Evolutionary conservation across 768 basidiomycete species (phyloP), one percentile per base, ranked within the genome.

Genomic region (Suillus fuscotomentosus): DNA sequence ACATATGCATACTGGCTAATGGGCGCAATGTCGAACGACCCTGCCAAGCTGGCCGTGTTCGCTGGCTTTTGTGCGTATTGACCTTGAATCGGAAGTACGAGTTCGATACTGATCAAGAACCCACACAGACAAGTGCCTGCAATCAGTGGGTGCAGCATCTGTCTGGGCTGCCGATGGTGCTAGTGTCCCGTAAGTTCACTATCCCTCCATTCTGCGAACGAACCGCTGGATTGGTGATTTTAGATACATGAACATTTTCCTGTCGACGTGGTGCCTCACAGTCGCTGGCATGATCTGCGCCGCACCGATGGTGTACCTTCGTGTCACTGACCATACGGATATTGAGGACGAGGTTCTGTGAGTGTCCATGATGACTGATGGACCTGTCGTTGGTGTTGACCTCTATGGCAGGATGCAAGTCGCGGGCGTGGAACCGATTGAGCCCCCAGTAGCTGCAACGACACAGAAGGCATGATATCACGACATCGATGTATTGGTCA

Each of bases 21-120:
- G 85, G 92, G 93, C 38, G 89, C 90, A 15, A 91, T 95, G 88
- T 91, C 90, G 17, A 93, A 94, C 65, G 85, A 92, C 70, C 86
- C 90, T 3, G 84, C 82, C 5, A 92, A 91, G 74, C 84, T 95
- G 24, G 91, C 93, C 0, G 84, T 92, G 72, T 89, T 94, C 72
- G 78, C 88, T 15, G 93, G 93, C 41, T 91, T 95, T 68, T 94
- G 92, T 93, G 69, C 68, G 89, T 83, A 14, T 68, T 27, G 20
- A 20, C 22, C 48, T 27, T 34, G 47, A 51, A 45, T 22, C 54
- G n/a, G 36, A 55, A 13, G 22, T 6, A 61, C 34, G 38, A 39
- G 34, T 60, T 63, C 14, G 20, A 36, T 41, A 27, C 64, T 66
- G 34, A 61, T 61, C 41, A 27, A 42, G 15, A 9, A 22, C 53